Conservation (phyloP, 257 asterid species). For the Leptodermis oblonga region DNA sequence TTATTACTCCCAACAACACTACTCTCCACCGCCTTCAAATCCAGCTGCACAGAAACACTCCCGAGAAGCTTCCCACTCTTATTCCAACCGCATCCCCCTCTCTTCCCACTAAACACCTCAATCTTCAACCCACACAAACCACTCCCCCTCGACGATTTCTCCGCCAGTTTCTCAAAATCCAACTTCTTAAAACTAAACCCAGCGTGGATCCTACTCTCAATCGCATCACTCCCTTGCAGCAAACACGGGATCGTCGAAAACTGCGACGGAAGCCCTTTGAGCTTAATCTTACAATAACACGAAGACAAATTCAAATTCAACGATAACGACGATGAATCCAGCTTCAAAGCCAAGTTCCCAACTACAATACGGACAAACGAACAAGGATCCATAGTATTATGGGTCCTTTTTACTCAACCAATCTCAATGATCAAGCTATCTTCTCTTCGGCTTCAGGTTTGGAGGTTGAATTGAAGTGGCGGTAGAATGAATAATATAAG, state of each 20-base stretch:
- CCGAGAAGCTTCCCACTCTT: constrained; percentile 56
- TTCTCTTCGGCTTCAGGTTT: neutral
- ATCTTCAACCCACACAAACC: constrained; percentile 34
- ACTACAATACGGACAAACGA: constrained; percentile 72
- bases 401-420: no score
- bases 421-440: no score
- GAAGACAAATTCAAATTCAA: neutral
- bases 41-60: constrained; percentile 48
- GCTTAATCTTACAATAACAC: constrained; percentile 60
- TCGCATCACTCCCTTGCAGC: constrained; percentile 34
- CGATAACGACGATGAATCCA: constrained; percentile 25
- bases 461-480: neutral
- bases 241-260: constrained; percentile 37
- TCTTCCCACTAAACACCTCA: constrained; percentile 45
- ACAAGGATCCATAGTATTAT: constrained; percentile 77
- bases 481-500: neutral
- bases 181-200: constrained; percentile 54
- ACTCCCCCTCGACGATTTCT: constrained; percentile 24
- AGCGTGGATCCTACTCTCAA: constrained; percentile 50
- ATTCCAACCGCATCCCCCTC: constrained; percentile 22
- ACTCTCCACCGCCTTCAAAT: constrained; percentile 54
- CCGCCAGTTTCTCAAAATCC: constrained; percentile 54
- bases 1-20: constrained; percentile 32
- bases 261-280: constrained; percentile 53
- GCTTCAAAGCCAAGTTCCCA: constrained; percentile 49